These are phyloP conservation scores for Cardamine chenopodiifolia DNA, from an alignment of 345 rosid species.

Conservation along the genomic window DNA sequence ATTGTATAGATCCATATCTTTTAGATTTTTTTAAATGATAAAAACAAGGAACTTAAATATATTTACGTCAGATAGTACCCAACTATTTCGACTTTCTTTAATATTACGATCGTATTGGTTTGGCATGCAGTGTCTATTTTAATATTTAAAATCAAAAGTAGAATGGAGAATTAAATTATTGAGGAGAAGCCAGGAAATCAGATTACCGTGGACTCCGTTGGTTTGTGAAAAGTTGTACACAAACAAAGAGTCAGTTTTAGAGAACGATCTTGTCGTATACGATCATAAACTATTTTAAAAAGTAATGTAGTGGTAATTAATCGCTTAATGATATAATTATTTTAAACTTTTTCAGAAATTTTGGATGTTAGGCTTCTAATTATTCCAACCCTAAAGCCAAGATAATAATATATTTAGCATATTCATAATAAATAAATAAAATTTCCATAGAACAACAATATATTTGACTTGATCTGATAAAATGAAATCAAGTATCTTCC, in stretches of 20 bases:
- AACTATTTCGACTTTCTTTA: not conserved
- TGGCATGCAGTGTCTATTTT: not conserved
- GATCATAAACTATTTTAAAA: not conserved
- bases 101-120: not conserved
- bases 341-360: too few species aligned
- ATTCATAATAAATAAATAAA: too few species aligned
- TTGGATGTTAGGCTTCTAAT: not conserved
- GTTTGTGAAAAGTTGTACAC: conserved; percentile 5
- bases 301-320: not conserved
- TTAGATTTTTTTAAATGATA: too few species aligned
- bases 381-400: too few species aligned
- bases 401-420: not conserved
- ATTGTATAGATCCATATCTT: too few species aligned
- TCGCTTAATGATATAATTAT: not conserved
- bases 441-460: not conserved
- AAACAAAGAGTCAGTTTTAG: not conserved
- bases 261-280: not conserved
- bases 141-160: not conserved
- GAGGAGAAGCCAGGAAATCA: not conserved
- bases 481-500: not conserved
- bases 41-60: not conserved
- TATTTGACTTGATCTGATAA: not conserved
- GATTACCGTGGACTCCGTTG: conserved; percentile 18
- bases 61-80: not conserved
- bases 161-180: not conserved